Base-by-base conservation (phyloP, 176 grass and related monocot species). In the Musa itinerans region DNA sequence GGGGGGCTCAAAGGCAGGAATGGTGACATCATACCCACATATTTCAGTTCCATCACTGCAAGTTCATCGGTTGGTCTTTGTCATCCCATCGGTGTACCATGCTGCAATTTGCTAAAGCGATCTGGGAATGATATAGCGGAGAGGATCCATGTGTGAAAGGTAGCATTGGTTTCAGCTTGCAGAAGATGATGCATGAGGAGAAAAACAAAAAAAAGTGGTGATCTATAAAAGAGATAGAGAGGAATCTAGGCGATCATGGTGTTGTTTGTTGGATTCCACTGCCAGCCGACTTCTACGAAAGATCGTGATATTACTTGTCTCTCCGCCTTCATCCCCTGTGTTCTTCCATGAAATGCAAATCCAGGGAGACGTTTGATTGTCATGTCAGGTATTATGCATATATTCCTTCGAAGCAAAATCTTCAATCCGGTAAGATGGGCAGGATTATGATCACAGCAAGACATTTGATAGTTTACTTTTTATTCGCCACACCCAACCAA, bases 231-330 rank as follows among this genome's bases (percentile, higher is more conserved):
- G 14, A 43, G 13, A 70, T 70, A 49, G 16, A 50, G 68, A 70
- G 68, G 68, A 70, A 70, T 70, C 68, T 70, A 70, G 26, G 48
- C 57, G n/a, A n/a, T 15, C 57, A 50, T 50, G 68, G 43, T 50
- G 1, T 17, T 50, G 1, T 17, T 34, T 26, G 29, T 17, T 13
- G 11, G 22, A 19, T 43, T 3, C 27, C 27, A 68, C 27, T 68
- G 23, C 7, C 66, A 68, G 66, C 29, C 66, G 63, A 26, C 29
- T 68, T 68, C 25, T 19, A 9, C 66, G 16, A 16, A 43, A 68
- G 11, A 68, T 9, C 9, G 8, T 34, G 66, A 26, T 19, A 3
- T 10, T 68, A 3, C 3, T 48, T 34, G 66, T 43, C n/a, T 43
- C n/a, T n/a, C 57, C 57, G 17, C 57, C 14, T 61, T 1, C 0